Base-by-base conservation (phyloP, 345 rosid species). In the Fremontodendron californicum region DNA sequence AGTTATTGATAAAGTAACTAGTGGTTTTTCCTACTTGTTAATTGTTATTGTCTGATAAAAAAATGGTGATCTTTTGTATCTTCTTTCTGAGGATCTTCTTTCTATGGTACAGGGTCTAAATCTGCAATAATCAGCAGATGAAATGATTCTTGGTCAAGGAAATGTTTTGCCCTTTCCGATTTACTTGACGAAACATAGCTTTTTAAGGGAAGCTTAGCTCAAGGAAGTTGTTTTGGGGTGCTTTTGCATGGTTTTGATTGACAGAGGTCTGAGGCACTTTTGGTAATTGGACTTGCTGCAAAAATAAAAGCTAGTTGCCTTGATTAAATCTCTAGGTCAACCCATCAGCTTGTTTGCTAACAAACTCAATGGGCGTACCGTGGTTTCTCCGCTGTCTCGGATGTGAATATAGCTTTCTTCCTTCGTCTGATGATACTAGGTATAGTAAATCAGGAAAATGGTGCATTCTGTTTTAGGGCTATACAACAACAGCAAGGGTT, bases 71-170 rank as follows among this genome's bases (percentile, higher is more conserved):
- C 64, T 60, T 5, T 18, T 29, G 37, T 60, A 2, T 58, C 6
- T 10, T 10, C 6, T 23, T 58, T 6, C 49, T 62, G n/a, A 75
- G 9, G 48, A 21, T 75, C 61, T 43, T 31, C n/a, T 23, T 65
- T 76, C 10, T 9, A 37, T 15, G 39, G 62, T 52, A 64, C 78
- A 76, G 78, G 78, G 21, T 76, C 64, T 12, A 76, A 51, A 23
- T 49, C 42, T 71, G 60, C 60, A 9, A 58, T 60, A 21, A 60
- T n/a, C 18, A 42, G 39, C 7, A 15, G 73, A 65, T 76, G 73
- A 76, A 49, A 11, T 35, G 73, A 76, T 37, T 39, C 11, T 40
- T 3, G 48, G 27, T 62, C 57, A 10, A 25, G 69, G 27, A 21
- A 66, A 66, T 40, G 9, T 39, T 66, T 40, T n/a, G 31, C 71